Base-by-base conservation (phyloP, 2,329 filamentous ascomycete species). In the Alternaria burnsii region DNA sequence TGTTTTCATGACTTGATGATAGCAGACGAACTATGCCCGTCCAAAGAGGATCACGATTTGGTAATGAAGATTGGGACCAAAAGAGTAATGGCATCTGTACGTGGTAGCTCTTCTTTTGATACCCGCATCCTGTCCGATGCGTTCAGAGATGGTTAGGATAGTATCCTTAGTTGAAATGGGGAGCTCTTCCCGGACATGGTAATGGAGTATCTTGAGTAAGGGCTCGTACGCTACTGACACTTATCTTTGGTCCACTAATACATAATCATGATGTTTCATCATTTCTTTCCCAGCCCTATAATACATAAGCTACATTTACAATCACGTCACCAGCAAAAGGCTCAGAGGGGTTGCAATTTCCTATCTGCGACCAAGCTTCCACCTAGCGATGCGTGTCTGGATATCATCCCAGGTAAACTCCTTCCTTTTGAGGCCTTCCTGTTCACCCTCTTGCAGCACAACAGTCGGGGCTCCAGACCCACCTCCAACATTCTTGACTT, bases 401-500 rank as follows among this genome's bases (percentile, higher is more conserved):
- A 98, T 94, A 78, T 96, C 91, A 53, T 91, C 90, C 94, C 95
- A 98, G 26, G 85, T 84, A 77, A 96, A 87, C 32, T 88, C 82
- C 69, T 87, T 90, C 66, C 88, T 84, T 72, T 84, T 88, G 28
- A 90, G 84, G 0, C 89, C 89, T 55, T 90, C 87, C 68, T 91
- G 85, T 75, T 94, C 88, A 24, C 93, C 93, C 82, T 97, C 94
- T 83, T 98, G 94, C 71, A 99, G 76, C 44, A 99, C 94, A 24
- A 99, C 93, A 0, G 95, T 99, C 4, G 95, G 95, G 20, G 92
- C 90, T 14, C 95, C 95, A 64, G 89, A 95, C 3, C 95, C 94
- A 0, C 82, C 76, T 1, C 94, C 94, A 0, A 82, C 76, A 77
- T 97, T 98, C 63, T 86, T 75, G 4, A 96, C 89, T 66, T 87